A percentile compares a stretch with the other conserved stretches of the same genome.
Conservation (phyloP, 2,329 filamentous ascomycete species). For the Tolypocladium album region DNA sequence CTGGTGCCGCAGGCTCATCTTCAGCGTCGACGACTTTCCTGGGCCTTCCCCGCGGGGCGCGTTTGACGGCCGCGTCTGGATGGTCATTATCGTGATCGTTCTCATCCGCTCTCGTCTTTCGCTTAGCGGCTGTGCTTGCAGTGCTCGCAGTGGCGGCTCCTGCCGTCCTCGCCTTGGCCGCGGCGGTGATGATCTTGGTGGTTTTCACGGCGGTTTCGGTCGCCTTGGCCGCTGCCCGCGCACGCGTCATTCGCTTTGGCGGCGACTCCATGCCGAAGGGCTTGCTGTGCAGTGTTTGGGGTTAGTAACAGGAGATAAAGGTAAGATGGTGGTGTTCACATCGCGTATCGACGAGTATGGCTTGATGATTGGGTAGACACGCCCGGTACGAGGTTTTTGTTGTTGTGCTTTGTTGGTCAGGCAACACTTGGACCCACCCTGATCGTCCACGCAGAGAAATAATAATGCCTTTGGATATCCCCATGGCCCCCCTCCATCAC, state of each 20-base stretch:
- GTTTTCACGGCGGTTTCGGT: slow-evolving; percentile 25
- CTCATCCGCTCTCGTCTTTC: slow-evolving; percentile 47
- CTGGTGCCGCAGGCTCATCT: slow-evolving; percentile 3
- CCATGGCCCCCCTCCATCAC: no score
- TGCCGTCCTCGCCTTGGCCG: slow-evolving; percentile 34
- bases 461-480: no score
- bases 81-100: slow-evolving; percentile 31
- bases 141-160: slow-evolving; percentile 18
- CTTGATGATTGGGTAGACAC: neutral
- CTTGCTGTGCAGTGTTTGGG: neutral
- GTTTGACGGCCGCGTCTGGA: slow-evolving; percentile 19
- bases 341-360: slow-evolving; percentile 2
- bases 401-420: slow-evolving; percentile 6
- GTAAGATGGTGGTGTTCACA: slow-evolving; percentile 11
- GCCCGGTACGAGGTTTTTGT: slow-evolving; percentile 1
- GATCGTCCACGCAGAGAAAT: neutral
- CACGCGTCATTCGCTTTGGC: slow-evolving; percentile 48
- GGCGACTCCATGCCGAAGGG: slow-evolving; percentile 37
- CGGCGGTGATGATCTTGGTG: slow-evolving; percentile 36
- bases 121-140: slow-evolving; percentile 23
- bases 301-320: slow-evolving; percentile 4
- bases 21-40: slow-evolving; percentile 28
- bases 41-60: slow-evolving; percentile 28
- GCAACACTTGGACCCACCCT: slow-evolving; percentile 4
- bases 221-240: slow-evolving; percentile 32